Evolutionary conservation across 306 rosid genomes (phyloP).

Genomic region (Canavalia ensiformis): DNA sequence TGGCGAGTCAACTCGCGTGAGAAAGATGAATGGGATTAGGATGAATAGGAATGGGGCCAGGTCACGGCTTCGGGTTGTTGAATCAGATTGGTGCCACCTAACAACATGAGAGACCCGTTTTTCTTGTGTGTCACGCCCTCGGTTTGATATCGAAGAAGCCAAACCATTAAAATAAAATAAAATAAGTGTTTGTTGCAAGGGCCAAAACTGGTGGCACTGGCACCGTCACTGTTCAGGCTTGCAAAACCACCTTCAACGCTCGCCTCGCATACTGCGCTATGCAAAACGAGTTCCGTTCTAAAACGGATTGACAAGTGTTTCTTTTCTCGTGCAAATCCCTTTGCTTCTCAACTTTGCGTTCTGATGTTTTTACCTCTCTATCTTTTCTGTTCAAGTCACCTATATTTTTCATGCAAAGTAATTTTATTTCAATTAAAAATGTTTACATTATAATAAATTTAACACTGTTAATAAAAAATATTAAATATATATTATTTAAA

Average conservation of each 20-base stretch:
- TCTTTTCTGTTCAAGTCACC: no score
- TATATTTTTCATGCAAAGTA: no score
- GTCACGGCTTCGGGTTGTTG: neutral
- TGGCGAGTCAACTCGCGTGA: conserved; percentile 40
- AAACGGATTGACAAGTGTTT: neutral
- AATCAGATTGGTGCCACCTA: neutral
- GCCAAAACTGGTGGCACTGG: neutral
- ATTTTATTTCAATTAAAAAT: no score
- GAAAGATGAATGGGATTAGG: neutral
- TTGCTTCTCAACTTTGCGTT: no score
- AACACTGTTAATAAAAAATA: no score
- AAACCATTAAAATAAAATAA: neutral
- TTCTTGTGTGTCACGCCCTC: conserved; percentile 15
- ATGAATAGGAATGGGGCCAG: neutral
- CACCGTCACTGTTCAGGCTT: neutral
- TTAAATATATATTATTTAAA: no score
- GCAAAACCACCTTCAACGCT: no score
- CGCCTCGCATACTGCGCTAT: neutral
- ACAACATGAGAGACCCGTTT: neutral
- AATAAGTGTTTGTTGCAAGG: no score
- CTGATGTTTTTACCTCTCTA: no score
- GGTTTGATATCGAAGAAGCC: neutral
- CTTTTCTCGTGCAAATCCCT: no score
- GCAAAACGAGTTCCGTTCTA: neutral
- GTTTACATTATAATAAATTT: no score